These are phyloP conservation scores for Nakazawaea laoshanensis DNA, from an alignment of 805 yeast genomes.

Conservation along the genomic window DNA sequence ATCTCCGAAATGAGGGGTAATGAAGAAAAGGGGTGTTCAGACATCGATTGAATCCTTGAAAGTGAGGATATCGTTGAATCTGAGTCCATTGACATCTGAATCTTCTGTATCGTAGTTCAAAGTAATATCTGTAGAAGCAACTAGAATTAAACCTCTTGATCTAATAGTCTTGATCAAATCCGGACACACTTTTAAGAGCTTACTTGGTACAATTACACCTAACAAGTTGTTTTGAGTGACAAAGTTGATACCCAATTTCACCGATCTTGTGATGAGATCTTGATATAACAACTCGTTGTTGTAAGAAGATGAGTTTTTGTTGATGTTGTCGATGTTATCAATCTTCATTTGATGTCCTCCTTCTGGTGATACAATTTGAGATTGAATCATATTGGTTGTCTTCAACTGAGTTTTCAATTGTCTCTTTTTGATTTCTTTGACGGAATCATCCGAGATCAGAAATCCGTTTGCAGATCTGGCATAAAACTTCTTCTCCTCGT, in stretches of 20 bases:
- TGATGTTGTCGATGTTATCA: constrained; percentile 25
- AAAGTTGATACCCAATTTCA: constrained; percentile 76
- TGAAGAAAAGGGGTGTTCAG: constrained; percentile 14
- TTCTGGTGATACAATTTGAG: constrained; percentile 2
- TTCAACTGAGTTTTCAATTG: constrained; percentile 10
- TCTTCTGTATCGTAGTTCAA: constrained; percentile 23
- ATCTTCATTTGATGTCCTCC: constrained; percentile 18
- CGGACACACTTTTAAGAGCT: constrained; percentile 65
- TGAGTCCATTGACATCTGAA: constrained; percentile 52
- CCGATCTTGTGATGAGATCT: constrained; percentile 49
- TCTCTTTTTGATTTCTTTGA: constrained; percentile 13
- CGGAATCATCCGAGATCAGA: constrained; percentile 11
- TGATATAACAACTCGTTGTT: constrained; percentile 23
- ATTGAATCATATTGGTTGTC: constrained; percentile 1
- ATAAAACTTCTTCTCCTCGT: constrained; percentile 20
- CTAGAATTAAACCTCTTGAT: constrained; percentile 73
- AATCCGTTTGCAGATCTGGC: constrained; percentile 34
- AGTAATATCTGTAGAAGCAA: constrained; percentile 44
- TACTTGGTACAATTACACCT: constrained; percentile 73
- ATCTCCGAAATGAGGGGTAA: no score
- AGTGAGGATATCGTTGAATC: constrained; percentile 54
- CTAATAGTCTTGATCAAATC: constrained; percentile 67
- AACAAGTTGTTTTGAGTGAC: constrained; percentile 77
- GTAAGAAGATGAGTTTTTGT: constrained; percentile 25
- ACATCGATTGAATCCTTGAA: constrained; percentile 55